Conservation (phyloP, 257 asterid genomes). For the Prunella vulgaris region DNA sequence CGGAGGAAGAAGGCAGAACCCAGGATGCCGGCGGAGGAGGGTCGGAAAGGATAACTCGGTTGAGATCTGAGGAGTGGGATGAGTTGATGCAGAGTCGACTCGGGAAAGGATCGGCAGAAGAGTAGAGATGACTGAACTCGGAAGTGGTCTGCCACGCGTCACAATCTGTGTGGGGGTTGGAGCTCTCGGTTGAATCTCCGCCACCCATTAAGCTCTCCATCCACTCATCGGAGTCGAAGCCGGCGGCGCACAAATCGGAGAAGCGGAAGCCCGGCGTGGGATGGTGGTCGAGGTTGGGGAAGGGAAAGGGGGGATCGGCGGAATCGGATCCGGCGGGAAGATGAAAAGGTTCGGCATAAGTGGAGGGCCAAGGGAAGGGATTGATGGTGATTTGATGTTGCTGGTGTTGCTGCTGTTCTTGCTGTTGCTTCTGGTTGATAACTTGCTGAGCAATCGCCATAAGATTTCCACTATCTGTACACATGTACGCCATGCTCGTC, state of each 20-base stretch:
- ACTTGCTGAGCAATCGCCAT: slow-evolving; percentile 99
- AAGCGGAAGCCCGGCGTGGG: slow-evolving; percentile 44
- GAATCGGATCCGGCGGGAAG: slow-evolving; percentile 31
- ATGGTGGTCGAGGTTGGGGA: slow-evolving; percentile 54
- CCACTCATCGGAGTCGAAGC: slow-evolving; percentile 97
- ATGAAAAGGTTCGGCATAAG: slow-evolving; percentile 69
- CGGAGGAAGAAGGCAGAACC: slow-evolving; percentile 25
- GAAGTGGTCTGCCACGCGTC: slow-evolving; percentile 69
- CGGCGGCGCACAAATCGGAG: slow-evolving; percentile 60
- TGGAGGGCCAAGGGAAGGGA: slow-evolving; percentile 42
- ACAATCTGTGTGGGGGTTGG: slow-evolving; percentile 52
- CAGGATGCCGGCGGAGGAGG: slow-evolving; percentile 37
- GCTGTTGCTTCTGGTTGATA: slow-evolving; percentile 89
- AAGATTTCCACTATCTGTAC: slow-evolving; percentile 95
- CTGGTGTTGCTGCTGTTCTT: slow-evolving; percentile 72
- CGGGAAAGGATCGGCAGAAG: slow-evolving; percentile 59
- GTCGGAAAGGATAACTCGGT: slow-evolving; percentile 51
- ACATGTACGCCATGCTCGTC: slow-evolving; percentile 77
- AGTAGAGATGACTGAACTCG: slow-evolving; percentile 40
- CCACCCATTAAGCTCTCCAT: slow-evolving; percentile 91
- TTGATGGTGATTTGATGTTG: slow-evolving; percentile 48
- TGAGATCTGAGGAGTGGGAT: slow-evolving; percentile 41
- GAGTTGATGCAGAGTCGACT: slow-evolving; percentile 39
- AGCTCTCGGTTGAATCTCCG: slow-evolving; percentile 69
- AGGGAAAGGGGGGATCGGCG: slow-evolving; percentile 61